Conservation (phyloP, 1,139 yeast genomes). For the Suhomyces maxii region DNA sequence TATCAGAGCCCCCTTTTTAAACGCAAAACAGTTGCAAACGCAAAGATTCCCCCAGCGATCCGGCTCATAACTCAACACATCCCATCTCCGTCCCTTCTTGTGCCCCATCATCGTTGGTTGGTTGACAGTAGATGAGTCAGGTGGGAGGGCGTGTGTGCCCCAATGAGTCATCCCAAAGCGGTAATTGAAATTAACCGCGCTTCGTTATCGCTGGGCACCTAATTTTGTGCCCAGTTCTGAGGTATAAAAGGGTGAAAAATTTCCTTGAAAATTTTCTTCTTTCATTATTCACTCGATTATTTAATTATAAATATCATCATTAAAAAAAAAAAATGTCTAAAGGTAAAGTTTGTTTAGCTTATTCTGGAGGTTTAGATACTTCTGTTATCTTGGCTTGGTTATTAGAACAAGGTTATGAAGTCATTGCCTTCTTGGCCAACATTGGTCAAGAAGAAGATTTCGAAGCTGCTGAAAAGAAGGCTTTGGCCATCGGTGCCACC, state of each 20-base stretch:
- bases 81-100: not conserved
- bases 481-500: conserved; percentile 94
- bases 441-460: conserved; percentile 99
- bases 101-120: too few species aligned
- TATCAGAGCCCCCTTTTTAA: too few species aligned
- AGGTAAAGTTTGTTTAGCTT: conserved; percentile 98
- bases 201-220: conserved; percentile 28
- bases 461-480: conserved; percentile 95
- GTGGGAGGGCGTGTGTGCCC: conserved; percentile 2
- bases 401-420: conserved; percentile 96
- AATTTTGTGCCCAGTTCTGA: conserved; percentile 13
- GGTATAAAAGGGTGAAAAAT: conserved; percentile 20
- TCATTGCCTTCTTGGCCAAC: conserved; percentile 95
- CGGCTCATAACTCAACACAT: not conserved
- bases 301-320: not conserved
- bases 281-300: conserved; percentile 11
- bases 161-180: conserved; percentile 40
- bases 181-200: conserved; percentile 42
- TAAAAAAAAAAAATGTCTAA: conserved; percentile 67
- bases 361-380: conserved; percentile 98
- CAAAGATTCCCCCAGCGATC: not conserved
- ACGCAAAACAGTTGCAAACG: not conserved
- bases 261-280: conserved; percentile 18
- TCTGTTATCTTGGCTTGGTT: conserved; percentile 97
- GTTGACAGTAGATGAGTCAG: conserved; percentile 1